Percentiles rank a stretch among this genome's conserved stretches.
phyloP scores from a whole-genome alignment of 23 red algal species.

The Porphyridium purpureum region DNA sequence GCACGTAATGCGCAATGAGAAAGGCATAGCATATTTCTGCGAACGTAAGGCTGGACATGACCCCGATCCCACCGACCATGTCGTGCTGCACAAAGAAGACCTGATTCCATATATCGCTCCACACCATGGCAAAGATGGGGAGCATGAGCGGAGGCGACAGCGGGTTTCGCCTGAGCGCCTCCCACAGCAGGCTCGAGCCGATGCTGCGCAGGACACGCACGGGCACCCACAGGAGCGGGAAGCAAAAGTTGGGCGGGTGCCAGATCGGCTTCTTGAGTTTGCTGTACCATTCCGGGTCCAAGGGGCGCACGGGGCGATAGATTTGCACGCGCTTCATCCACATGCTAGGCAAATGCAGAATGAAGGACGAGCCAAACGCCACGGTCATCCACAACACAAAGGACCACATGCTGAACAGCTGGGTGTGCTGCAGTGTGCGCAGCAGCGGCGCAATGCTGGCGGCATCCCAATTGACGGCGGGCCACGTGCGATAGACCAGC shows the following conservation, averaged over 20 bases:
- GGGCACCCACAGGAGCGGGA: slow-evolving; percentile 6
- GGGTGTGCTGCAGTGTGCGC: too few species aligned
- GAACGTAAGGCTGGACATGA: too few species aligned
- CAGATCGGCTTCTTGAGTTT: slow-evolving; percentile 4
- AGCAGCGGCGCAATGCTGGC: too few species aligned
- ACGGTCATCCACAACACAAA: slow-evolving; percentile 3
- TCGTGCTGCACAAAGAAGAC: slow-evolving; percentile 17
- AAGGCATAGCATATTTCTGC: too few species aligned
- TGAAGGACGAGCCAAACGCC: slow-evolving; percentile 1
- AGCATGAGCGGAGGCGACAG: neutral
- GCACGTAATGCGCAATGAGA: too few species aligned
- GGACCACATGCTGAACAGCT: neutral
- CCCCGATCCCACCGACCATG: neutral
- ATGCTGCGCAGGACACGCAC: neutral
- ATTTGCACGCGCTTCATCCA: slow-evolving; percentile 12
- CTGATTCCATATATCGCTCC: slow-evolving; percentile 7
- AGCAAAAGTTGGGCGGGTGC: neutral
- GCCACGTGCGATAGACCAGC: too few species aligned
- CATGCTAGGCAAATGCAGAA: slow-evolving; percentile 11
- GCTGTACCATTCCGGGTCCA: slow-evolving; percentile 4
- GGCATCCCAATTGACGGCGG: too few species aligned
- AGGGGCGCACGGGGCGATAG: neutral
- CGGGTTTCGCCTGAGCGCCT: neutral
- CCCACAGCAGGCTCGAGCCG: slow-evolving; percentile 1
- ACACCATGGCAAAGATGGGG: neutral